phyloP scores from a whole-genome alignment of 805 yeast genomes.

The Saccharomycopsis amapae region DNA sequence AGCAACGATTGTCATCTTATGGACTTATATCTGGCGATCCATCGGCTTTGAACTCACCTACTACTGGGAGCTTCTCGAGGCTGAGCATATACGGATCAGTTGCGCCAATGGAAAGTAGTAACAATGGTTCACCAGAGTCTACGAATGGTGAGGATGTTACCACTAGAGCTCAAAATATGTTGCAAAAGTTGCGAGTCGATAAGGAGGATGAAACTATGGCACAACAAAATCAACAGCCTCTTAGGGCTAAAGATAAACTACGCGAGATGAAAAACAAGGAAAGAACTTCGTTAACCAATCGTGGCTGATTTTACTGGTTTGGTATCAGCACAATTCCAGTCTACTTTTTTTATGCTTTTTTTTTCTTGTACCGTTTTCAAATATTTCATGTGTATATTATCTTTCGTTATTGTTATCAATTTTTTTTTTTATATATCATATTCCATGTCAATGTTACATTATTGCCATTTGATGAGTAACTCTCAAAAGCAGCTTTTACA shows the following conservation, averaged over 20 bases:
- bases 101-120: slow-evolving; percentile 8
- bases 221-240: not conserved
- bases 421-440: too few relatives aligned
- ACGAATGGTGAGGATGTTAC: slow-evolving; percentile 38
- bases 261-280: slow-evolving; percentile 17
- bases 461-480: too few relatives aligned
- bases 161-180: slow-evolving; percentile 53
- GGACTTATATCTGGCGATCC: slow-evolving; percentile 6
- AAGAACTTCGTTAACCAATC: not conserved
- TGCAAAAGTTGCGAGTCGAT: slow-evolving; percentile 51
- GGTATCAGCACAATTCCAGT: too few relatives aligned
- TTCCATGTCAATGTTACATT: too few relatives aligned
- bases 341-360: too few relatives aligned
- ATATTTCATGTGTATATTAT: too few relatives aligned
- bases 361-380: too few relatives aligned
- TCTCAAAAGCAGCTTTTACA: too few relatives aligned
- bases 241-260: slow-evolving; percentile 18
- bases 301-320: too few relatives aligned
- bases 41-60: not conserved
- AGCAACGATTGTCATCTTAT: slow-evolving; percentile 11
- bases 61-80: slow-evolving; percentile 19
- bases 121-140: slow-evolving; percentile 22
- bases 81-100: slow-evolving; percentile 19
- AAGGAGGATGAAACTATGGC: slow-evolving; percentile 2
- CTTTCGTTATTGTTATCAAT: too few relatives aligned